Evolutionary conservation across 108 stramenopile species (phyloP), one percentile per base, ranked within the genome.

Genomic region (Epithemia pelagica): DNA sequence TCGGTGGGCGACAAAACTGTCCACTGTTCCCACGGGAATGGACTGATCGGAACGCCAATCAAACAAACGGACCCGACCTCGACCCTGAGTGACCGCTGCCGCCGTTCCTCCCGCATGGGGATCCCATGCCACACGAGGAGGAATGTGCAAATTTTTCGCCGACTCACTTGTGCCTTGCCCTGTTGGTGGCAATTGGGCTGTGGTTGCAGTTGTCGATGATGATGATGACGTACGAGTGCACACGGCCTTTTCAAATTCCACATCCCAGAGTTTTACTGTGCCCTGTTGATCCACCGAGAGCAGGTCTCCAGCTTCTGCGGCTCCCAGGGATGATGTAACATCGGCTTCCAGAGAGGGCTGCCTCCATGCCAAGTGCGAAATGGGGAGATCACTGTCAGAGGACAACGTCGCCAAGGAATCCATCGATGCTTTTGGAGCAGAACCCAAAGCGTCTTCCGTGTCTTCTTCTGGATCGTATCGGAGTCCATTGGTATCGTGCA

Each of bases 71-170:
- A 87, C 78, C 25, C 65, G 62, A 20, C 37, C 59, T 46, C 15
- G 37, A 26, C 78, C 80, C 0, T 54, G 46, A 0, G 86, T 76
- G 18, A 80, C 81, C 19, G 87, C 67, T n/a, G 80, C 67, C 2
- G 62, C 46, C 58, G 74, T 55, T 0, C 64, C 30, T 30, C 86
- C 65, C 27, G 29, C 65, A 52, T 94, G 92, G n/a, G 89, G 89
- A 81, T 94, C 92, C 84, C 89, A 90, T 1, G 80, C 80, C 61
- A 82, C 79, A 26, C 84, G 82, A 3, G 85, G 82, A 19, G 86
- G 28, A 28, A 53, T 28, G 3, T 33, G 54, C 31, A 30, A 57
- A 23, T n/a, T 68, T 23, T 7, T 27, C 15, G 1, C 18, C 58
- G 31, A 0, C 54, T 19, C 8, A 65, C 2, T 54, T 46, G 24